These are phyloP conservation scores for Malus fusca DNA, from an alignment of 306 rosid species.

Conservation along the genomic window DNA sequence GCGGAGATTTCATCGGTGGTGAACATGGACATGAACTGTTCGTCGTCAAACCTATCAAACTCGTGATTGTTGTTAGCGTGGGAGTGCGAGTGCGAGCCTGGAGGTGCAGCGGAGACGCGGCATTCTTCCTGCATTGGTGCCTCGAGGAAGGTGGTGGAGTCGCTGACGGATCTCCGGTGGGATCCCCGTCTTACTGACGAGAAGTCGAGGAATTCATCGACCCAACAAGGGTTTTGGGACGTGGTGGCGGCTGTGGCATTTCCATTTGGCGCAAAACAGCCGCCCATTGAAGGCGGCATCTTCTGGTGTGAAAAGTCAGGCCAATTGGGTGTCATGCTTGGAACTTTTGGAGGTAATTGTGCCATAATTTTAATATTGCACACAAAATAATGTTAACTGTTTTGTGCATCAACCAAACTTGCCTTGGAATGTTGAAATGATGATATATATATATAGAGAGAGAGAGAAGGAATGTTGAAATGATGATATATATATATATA, in stretches of 20 bases:
- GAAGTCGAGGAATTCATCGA: slow-evolving; percentile 83
- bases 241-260: not conserved
- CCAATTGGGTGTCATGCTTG: slow-evolving; percentile 68
- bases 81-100: not conserved
- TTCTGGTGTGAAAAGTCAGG: slow-evolving; percentile 45
- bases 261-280: slow-evolving; percentile 17
- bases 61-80: slow-evolving; percentile 17
- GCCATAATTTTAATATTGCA: slow-evolving; percentile 41
- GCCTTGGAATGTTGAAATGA: not conserved
- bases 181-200: slow-evolving; percentile 58
- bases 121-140: slow-evolving; percentile 53
- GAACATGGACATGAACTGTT: slow-evolving; percentile 83
- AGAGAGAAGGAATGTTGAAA: too few relatives aligned
- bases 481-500: not conserved
- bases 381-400: not conserved
- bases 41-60: slow-evolving; percentile 71
- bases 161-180: slow-evolving; percentile 74
- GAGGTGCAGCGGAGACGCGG: slow-evolving; percentile 9
- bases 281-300: slow-evolving; percentile 33
- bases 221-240: slow-evolving; percentile 62
- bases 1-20: slow-evolving; percentile 41
- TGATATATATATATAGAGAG: not conserved
- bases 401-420: not conserved
- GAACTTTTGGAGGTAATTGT: slow-evolving; percentile 89
- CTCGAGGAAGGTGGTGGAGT: slow-evolving; percentile 63